A percentile compares a stretch with the other conserved stretches of the same genome.
Conservation (phyloP, 768 basidiomycete species). For the Russula sp. region DNA sequence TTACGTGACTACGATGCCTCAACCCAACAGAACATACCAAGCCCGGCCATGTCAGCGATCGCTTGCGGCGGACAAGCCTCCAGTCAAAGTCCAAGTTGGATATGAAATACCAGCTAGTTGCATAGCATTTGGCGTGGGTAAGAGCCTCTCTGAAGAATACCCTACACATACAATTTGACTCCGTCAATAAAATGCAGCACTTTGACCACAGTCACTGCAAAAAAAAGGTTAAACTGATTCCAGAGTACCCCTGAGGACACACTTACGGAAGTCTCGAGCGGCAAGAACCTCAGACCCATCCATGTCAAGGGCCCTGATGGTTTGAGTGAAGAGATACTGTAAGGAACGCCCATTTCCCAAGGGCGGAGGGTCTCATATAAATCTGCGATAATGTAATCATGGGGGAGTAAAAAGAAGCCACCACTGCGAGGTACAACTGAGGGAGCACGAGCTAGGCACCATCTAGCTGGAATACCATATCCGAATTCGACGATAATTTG, state of each 20-base stretch:
- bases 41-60: background rate
- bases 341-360: background rate
- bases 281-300: background rate
- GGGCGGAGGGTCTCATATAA: background rate
- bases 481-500: no score
- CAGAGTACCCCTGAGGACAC: background rate
- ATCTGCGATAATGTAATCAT: no score
- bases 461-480: no score
- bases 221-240: background rate
- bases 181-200: slow-evolving; percentile 10
- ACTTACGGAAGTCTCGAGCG: slow-evolving; percentile 3
- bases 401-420: no score
- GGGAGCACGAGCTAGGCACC: no score
- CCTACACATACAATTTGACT: slow-evolving; percentile 2
- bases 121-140: background rate
- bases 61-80: background rate
- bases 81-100: slow-evolving; percentile 15
- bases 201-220: slow-evolving; percentile 10
- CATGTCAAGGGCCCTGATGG: no score
- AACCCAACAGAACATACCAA: background rate
- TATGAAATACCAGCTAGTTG: slow-evolving; percentile 1
- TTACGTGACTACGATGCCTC: background rate
- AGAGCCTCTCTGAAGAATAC: background rate
- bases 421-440: no score
- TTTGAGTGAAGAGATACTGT: background rate